Evolutionary conservation across 1,284 basidiomycete species (phyloP).

Genomic region (Gymnopus androsaceus): DNA sequence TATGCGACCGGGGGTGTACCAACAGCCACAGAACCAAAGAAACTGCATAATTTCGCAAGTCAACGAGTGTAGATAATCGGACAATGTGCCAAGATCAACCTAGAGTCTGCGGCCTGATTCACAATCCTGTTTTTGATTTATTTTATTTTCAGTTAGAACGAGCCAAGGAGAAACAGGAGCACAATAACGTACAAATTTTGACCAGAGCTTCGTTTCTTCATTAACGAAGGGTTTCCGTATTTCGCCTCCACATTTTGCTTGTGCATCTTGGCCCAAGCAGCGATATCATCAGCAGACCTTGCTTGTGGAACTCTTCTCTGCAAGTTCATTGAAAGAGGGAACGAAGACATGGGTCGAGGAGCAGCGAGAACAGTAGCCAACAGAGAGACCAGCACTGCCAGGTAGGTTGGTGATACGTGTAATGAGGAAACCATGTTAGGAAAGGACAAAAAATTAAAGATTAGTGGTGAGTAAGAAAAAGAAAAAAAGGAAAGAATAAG

Average conservation of each 20-base stretch:
- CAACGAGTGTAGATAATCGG: constrained; percentile 31
- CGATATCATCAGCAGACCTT: constrained; percentile 46
- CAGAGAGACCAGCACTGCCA: constrained; percentile 8
- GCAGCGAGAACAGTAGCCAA: constrained; percentile 13
- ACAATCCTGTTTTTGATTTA: constrained; percentile 45
- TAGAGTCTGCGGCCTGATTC: constrained; percentile 61
- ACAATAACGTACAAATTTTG: constrained; percentile 50
- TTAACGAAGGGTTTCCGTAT: constrained; percentile 41
- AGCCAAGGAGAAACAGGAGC: not conserved
- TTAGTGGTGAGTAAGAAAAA: no score
- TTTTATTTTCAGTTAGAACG: not conserved
- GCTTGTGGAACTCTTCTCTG: constrained; percentile 28
- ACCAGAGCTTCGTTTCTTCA: constrained; percentile 48
- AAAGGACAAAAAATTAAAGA: no score
- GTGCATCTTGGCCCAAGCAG: constrained; percentile 55
- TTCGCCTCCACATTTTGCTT: constrained; percentile 46
- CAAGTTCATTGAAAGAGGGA: constrained; percentile 36
- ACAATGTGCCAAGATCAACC: constrained; percentile 42
- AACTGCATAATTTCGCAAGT: constrained; percentile 40
- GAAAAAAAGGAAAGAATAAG: no score
- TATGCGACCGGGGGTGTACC: constrained; percentile 68
- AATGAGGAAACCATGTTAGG: constrained; percentile 4
- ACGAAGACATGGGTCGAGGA: constrained; percentile 2
- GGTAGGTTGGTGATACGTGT: constrained; percentile 4
- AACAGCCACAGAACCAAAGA: constrained; percentile 65